phyloP scores from a whole-genome alignment of 768 basidiomycete genomes.

The Lanmaoa rubissima region DNA sequence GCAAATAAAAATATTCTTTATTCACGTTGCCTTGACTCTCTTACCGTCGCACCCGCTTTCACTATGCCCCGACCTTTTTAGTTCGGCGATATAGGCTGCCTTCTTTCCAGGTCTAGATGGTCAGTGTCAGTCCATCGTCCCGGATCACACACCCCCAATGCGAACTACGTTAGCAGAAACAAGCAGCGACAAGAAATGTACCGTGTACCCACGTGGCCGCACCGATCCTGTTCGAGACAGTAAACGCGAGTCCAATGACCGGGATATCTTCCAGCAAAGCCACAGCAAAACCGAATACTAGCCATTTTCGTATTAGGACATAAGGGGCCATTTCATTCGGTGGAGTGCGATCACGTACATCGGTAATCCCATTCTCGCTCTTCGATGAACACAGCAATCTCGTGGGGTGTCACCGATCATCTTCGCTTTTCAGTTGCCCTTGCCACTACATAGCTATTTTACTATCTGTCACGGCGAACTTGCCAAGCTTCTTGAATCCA shows the following conservation, averaged over 20 bases:
- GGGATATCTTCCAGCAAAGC: slow-evolving; percentile 81
- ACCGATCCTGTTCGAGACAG: slow-evolving; percentile 83
- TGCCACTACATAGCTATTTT: no score
- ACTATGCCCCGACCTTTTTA: neutral
- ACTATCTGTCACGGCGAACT: no score
- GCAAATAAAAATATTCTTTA: neutral
- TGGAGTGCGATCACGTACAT: slow-evolving; percentile 39
- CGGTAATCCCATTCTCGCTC: slow-evolving; percentile 91
- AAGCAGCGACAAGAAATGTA: slow-evolving; percentile 29
- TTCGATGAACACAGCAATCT: slow-evolving; percentile 76
- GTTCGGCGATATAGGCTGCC: slow-evolving; percentile 44
- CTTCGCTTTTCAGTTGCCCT: no score
- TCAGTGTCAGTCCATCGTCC: neutral
- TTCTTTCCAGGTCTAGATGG: slow-evolving; percentile 58
- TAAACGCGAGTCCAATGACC: slow-evolving; percentile 73
- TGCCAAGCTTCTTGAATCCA: no score
- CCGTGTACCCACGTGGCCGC: slow-evolving; percentile 95
- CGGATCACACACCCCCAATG: no score
- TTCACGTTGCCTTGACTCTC: slow-evolving; percentile 1
- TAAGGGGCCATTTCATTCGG: neutral
- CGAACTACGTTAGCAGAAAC: neutral
- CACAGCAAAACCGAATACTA: slow-evolving; percentile 85
- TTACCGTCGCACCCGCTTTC: neutral
- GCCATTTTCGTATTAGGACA: neutral
- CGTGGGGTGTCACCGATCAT: slow-evolving; percentile 70